Base-by-base conservation (phyloP, 768 basidiomycete genomes). In the Suillus cothurnatus region DNA sequence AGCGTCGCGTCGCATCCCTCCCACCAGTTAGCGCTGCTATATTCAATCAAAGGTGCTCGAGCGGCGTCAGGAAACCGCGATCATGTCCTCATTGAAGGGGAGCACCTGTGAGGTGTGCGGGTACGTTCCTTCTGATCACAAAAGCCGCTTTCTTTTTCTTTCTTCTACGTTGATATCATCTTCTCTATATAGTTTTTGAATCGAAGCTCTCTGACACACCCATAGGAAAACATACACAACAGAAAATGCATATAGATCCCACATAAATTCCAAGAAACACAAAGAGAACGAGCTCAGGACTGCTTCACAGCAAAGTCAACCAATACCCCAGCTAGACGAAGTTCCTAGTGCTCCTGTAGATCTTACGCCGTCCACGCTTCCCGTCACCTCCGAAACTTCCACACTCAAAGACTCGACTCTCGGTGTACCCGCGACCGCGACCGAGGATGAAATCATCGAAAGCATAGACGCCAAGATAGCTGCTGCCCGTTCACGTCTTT, bases 201-300 rank as follows among this genome's bases (percentile, higher is more conserved):
- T 59, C 5, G 19, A 59, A 41, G 6, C 26, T 14, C 6, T 31
- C 58, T 59, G 32, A 67, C 63, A 58, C 56, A 56, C 23, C 12
- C 38, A 1, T 69, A 98, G 95, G 68, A 99, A 99, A 81, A 79
- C 83, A 0, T 99, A 97, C 76, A 88, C 91, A 0, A 91, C 93
- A 0, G 90, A 94, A 70, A 95, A 95, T 75, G 92, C 95, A 4
- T 95, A 93, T 76, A 82, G 86, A 39, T 91, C 95, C 6, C 97
- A 99, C 75, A 76, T 95, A 43, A 84, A 85, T 72, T 97, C 94
- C 2, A 97, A 90, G 77, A 95, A 90, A 73, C 97, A 99, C 80
- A 89, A 85, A 63, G 94, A 97, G 43, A 87, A 84, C 58, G 88
- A 92, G 70, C 63, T 85, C 28, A 89, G 86, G 70, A 80, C 80